Evolutionary conservation across 805 yeast species (phyloP).

Genomic region (Ogataea henricii): DNA sequence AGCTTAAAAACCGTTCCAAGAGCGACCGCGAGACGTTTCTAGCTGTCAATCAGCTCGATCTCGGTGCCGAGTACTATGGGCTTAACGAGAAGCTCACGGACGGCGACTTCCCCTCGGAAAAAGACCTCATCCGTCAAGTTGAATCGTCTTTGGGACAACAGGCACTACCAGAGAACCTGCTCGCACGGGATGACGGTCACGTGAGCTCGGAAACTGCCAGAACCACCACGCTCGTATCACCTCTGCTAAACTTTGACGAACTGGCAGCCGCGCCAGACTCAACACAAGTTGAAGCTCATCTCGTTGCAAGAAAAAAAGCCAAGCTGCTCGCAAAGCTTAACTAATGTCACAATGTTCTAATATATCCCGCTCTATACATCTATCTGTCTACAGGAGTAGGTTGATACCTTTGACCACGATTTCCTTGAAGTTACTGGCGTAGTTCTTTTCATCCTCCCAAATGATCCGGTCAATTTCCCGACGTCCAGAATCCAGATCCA

Average conservation of each 20-base stretch:
- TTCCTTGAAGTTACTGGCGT: slow-evolving; percentile 36
- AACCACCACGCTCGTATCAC: neutral
- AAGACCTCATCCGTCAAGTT: slow-evolving; percentile 17
- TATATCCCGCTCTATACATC: slow-evolving; percentile 17
- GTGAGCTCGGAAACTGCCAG: neutral
- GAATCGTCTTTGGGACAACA: slow-evolving; percentile 24
- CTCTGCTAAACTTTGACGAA: slow-evolving; percentile 26
- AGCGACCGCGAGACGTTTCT: slow-evolving; percentile 14
- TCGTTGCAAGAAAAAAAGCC: slow-evolving; percentile 47
- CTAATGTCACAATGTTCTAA: slow-evolving; percentile 23
- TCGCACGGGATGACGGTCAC: slow-evolving; percentile 17
- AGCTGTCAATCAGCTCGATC: slow-evolving; percentile 15
- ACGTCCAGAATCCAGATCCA: slow-evolving; percentile 83
- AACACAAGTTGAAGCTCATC: slow-evolving; percentile 45
- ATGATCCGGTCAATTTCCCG: slow-evolving; percentile 78
- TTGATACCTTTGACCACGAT: slow-evolving; percentile 26
- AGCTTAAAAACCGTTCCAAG: slow-evolving; percentile 16
- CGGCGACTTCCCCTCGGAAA: slow-evolving; percentile 13
- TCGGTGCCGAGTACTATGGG: slow-evolving; percentile 47
- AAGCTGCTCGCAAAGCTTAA: slow-evolving; percentile 44
- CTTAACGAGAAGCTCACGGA: slow-evolving; percentile 26
- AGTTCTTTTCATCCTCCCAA: slow-evolving; percentile 71
- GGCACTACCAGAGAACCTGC: slow-evolving; percentile 21
- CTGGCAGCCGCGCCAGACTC: slow-evolving; percentile 34
- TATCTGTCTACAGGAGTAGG: slow-evolving; percentile 10